Base-by-base conservation (phyloP, 805 yeast genomes). In the Saccharomycopsis fibuligera region DNA sequence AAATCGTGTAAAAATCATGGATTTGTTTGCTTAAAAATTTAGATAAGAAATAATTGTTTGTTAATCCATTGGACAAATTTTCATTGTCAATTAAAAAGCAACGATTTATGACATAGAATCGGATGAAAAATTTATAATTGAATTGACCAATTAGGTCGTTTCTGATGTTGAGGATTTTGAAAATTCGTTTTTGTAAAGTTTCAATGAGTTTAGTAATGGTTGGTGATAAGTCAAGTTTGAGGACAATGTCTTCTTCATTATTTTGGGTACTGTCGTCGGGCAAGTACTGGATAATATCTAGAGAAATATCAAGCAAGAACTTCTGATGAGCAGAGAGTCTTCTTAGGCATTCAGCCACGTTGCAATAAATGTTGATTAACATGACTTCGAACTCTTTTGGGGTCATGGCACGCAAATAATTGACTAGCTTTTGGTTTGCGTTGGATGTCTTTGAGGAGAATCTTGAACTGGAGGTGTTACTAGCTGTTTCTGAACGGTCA, bases 61-160 rank as follows among this genome's bases (percentile, higher is more conserved):
- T 25, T 5, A 25, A n/a, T 16, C 46, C 50, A 25, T 14, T 41
- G 6, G 48, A 43, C 3, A 90, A 75, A 12, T 79, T 71, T 62
- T 93, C 98, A 62, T 96, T 86, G 59, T 88, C 96, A 42, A 76
- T 77, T 37, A 89, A 69, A 60, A 90, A 90, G 21, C 82, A 70
- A 0, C 82, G 76, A 48, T 81, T 78, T 12, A 85, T 67, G 2
- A 83, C 70, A 62, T 80, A 87, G 45, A 87, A 73, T 50, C 79
- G 68, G 41, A 86, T 59, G 65, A 89, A 90, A 55, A 73, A 76
- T n/a, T 74, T 73, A 81, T 62, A 35, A 70, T 73, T 0, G 86
- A 75, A 12, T 78, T 79, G 54, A 2, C 45, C 16, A n/a, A 47
- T 50, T 24, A 84, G 78, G 38, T 83, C 88, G 60, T 82, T 78